These are phyloP conservation scores for Brassica balearica DNA, from an alignment of 441 rosid genomes.

Conservation along the genomic window DNA sequence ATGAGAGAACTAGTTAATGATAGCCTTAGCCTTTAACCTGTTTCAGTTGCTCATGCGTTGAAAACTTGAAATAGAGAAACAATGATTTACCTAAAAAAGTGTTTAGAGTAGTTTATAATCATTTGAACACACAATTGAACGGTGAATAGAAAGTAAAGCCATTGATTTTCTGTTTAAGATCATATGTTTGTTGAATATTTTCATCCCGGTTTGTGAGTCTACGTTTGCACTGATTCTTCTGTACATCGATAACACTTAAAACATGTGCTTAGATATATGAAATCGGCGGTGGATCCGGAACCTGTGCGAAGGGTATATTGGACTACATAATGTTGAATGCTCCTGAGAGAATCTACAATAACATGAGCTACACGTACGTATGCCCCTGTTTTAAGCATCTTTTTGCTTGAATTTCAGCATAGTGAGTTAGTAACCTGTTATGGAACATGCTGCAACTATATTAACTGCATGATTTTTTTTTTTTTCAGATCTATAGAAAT, in stretches of 20 bases:
- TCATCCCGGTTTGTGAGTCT: slow-evolving; percentile 13
- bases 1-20: not conserved
- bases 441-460: too few species aligned
- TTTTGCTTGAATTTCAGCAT: slow-evolving; percentile 17
- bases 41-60: slow-evolving; percentile 25
- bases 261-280: slow-evolving; percentile 81
- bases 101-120: not conserved
- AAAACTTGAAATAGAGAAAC: not conserved
- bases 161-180: not conserved
- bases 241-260: slow-evolving; percentile 39
- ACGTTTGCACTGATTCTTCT: slow-evolving; percentile 12
- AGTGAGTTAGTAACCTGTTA: too few species aligned
- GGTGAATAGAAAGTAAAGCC: not conserved
- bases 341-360: slow-evolving; percentile 85
- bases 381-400: not conserved
- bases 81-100: not conserved
- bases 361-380: slow-evolving; percentile 89
- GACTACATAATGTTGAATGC: slow-evolving; percentile 97
- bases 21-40: slow-evolving; percentile 8
- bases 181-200: not conserved
- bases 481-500: slow-evolving; percentile 87
- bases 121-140: not conserved
- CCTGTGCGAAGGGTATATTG: slow-evolving; percentile 92
- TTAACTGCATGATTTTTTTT: slow-evolving; percentile 14
- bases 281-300: slow-evolving; percentile 99